Percentiles rank a stretch among this genome's conserved stretches.
phyloP scores from a whole-genome alignment of 129 eudicot genomes.

The Escallonia herrerae region DNA sequence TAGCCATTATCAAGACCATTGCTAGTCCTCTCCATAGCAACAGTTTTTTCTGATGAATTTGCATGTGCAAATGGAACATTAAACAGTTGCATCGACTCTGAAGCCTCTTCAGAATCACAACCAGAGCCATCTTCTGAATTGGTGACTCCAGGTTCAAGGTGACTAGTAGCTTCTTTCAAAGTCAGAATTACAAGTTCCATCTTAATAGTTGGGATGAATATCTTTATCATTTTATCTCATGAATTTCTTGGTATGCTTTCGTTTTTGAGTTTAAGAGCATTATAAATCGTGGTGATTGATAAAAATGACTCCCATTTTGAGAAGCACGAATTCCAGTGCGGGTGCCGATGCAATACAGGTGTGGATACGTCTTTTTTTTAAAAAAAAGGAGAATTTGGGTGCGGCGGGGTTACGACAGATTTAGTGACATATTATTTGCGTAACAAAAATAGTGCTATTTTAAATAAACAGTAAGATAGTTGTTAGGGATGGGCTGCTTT shows the following conservation, averaged over 20 bases:
- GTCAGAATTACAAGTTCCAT: not conserved
- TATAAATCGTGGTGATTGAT: too few relatives aligned
- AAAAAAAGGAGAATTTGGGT: too few relatives aligned
- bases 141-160: slow-evolving; percentile 37
- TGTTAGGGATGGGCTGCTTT: too few relatives aligned
- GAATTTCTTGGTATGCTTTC: not conserved
- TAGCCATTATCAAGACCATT: slow-evolving; percentile 64
- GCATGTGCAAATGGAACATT: slow-evolving; percentile 24
- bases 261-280: too few relatives aligned
- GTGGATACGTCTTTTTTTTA: too few relatives aligned
- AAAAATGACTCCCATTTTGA: too few relatives aligned
- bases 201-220: not conserved
- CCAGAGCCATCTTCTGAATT: slow-evolving; percentile 22
- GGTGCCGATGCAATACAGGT: too few relatives aligned
- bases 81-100: slow-evolving; percentile 32
- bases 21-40: slow-evolving; percentile 58
- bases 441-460: too few relatives aligned
- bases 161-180: slow-evolving; percentile 10
- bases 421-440: too few relatives aligned
- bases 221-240: not conserved
- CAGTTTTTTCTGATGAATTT: slow-evolving; percentile 38
- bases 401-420: too few relatives aligned
- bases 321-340: too few relatives aligned
- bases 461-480: too few relatives aligned
- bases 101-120: slow-evolving; percentile 9